Conservation (phyloP, 345 rosid genomes). For the Arabidopsis thaliana region TAIR10.1 NC_003076.8:23163001-23163500, state of each 20-base stretch:
- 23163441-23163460: conserved; percentile 4
- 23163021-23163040: conserved; percentile 81
- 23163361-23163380: neutral
- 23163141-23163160: conserved; percentile 27
- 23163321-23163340: neutral
- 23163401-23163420: conserved; percentile 17
- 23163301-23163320: neutral
- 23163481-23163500: conserved; percentile 35
- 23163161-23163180: conserved; percentile 11
- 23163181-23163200: conserved; percentile 12
- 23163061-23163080: conserved; percentile 91
- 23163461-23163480: conserved; percentile 29
- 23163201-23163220: conserved; percentile 28
- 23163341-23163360: neutral
- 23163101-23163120: conserved; percentile 87
- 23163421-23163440: neutral
- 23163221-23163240: neutral
- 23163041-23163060: conserved; percentile 87
- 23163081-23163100: conserved; percentile 83
- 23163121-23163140: conserved; percentile 89
- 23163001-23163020: neutral
- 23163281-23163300: neutral
- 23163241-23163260: too few species aligned
- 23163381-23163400: conserved; percentile 31
- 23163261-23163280: neutral